Evolutionary conservation across 2,329 filamentous ascomycete species (phyloP), one percentile per base, ranked within the genome.

Genomic region (Calonectria hawksworthii): DNA sequence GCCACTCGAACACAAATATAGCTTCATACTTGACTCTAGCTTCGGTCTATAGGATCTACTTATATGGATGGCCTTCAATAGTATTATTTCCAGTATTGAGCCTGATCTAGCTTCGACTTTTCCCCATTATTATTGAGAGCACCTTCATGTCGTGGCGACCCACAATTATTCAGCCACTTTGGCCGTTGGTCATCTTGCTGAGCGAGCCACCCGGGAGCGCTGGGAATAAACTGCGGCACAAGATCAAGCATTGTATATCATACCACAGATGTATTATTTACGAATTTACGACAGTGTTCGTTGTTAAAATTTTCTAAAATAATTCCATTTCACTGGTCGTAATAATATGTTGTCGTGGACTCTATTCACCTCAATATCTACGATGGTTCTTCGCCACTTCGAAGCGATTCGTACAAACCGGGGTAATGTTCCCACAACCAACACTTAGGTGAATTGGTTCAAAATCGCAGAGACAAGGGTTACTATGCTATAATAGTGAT

Each of bases 241-340:
- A 44, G 18, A 44, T n/a, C 8, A 41, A 41, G 13, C 16, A 41
- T 18, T 5, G 16, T 6, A 8, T n/a, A 21, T 44, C 18, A 44
- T 44, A 4, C 18, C 18, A 44, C 8, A n/a, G n/a, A n/a, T 10
- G 4, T n/a, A 18, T 10, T 44, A 6, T 9, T 8, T 44, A 21
- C 2, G 16, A 6, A 41, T 9, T 8, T 44, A 21, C 2, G 16
- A 6, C 18, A n/a, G 18, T 3, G 9, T 10, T n/a, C 9, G 18
- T 7, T 4, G 4, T 44, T 44, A 0, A 44, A 8, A 9, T 0
- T 1, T 18, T 10, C 3, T 1, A 44, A 44, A 21, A 9, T 10
- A n/a, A n/a, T n/a, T 2, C 10, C 10, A 18, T 18, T n/a, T n/a
- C 41, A 18, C 18, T n/a, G 8, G 41, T n/a, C 18, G 7, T 8